Evolutionary conservation across 345 rosid species (phyloP), one percentile per base, ranked within the genome.

Genomic region (Zanthoxylum bungeanum): DNA sequence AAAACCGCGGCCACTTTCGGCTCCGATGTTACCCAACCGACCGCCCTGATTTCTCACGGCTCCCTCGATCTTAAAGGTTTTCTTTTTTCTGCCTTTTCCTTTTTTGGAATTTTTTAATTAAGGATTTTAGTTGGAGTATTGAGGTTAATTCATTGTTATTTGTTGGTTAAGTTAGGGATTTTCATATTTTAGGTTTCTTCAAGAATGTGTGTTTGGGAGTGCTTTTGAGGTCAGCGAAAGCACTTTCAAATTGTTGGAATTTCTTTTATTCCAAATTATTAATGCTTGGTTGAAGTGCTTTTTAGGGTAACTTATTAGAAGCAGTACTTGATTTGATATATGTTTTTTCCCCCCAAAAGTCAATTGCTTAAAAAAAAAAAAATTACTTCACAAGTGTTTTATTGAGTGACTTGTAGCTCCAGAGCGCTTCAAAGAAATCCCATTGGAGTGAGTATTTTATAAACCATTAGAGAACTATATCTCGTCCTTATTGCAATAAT

Each of bases 41-140:
- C 76, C 24, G 85, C 92, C 49, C 74, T 90, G 69, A 56, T 85
- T 70, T 81, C 87, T 37, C 85, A 81, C 81, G 93, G 85, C 65
- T 73, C 86, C 25, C 33, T 73, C 52, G 83, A 88, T 75, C 76
- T 89, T 69, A 70, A 82, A 71, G 93, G 93, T 87, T 30, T 0
- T 9, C 69, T 21, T 37, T 11, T 10, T 60, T n/a, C 31, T 53
- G 50, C 12, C 62, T 5, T 21, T 1, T 71, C 33, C n/a, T 1
- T 55, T 51, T 31, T 17, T 31, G 30, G 3, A 31, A 1, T 6
- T 4, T 21, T 28, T 12, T 47, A n/a, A 4, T 36, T 71, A 9
- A 34, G 55, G 70, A 68, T 30, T 71, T 39, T 53, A 11, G 5
- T 36, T 5, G 24, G 44, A 10, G 40, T n/a, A 30, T 49, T 4